phyloP scores from a whole-genome alignment of 108 stramenopile species.

The Conticribra guillardii region DNA sequence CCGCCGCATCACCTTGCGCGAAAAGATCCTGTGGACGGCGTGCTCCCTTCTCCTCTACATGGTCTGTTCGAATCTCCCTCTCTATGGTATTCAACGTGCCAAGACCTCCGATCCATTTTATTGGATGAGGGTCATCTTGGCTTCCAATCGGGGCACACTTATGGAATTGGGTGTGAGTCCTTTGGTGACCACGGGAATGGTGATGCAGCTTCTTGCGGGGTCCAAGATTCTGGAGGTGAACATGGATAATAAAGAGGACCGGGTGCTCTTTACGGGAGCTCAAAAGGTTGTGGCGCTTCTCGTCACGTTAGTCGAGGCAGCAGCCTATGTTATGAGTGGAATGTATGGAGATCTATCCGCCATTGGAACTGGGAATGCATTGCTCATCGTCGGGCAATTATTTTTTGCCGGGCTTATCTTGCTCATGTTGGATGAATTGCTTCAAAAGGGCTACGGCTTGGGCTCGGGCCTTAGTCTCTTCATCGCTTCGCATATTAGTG shows the following conservation, averaged over 20 bases:
- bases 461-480: constrained; percentile 98
- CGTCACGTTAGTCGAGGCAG: constrained; percentile 96
- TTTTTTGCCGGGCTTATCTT: constrained; percentile 96
- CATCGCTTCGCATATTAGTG: constrained; percentile 99
- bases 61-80: constrained; percentile 98
- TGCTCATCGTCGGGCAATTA: constrained; percentile 98
- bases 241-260: constrained; percentile 97
- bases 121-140: constrained; percentile 99
- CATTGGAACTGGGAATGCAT: constrained; percentile 97
- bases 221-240: constrained; percentile 97
- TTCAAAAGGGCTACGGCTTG: constrained; percentile 99
- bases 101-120: constrained; percentile 99
- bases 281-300: constrained; percentile 99
- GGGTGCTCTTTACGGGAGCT: constrained; percentile 95
- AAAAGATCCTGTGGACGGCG: constrained; percentile 98
- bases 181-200: constrained; percentile 93
- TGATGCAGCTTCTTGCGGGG: constrained; percentile 96
- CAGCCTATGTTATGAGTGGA: constrained; percentile 97
- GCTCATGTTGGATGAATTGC: constrained; percentile 96
- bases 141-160: constrained; percentile 99
- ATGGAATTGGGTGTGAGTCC: constrained; percentile 99
- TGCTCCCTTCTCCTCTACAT: constrained; percentile 97
- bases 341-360: constrained; percentile 97
- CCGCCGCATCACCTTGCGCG: constrained; percentile 81
- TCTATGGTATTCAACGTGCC: constrained; percentile 96